These are phyloP conservation scores for Thielaviopsis populi DNA, from an alignment of 2,329 filamentous ascomycete genomes.

Conservation along the genomic window DNA sequence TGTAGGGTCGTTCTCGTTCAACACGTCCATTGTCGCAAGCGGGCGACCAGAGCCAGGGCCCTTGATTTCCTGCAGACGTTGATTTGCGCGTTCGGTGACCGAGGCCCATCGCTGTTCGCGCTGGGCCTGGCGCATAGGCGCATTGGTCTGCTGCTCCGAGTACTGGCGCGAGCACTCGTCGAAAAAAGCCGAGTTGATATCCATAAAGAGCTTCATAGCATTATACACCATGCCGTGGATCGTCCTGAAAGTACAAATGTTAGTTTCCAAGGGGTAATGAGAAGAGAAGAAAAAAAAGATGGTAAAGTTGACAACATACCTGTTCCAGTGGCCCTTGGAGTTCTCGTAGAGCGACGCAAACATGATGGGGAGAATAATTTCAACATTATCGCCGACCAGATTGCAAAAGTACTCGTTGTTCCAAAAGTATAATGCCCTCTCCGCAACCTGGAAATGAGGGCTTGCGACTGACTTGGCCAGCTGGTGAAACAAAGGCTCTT, in stretches of 20 bases:
- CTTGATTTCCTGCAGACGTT: conserved; percentile 36
- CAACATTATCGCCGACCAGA: conserved; percentile 94
- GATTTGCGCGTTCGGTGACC: conserved; percentile 64
- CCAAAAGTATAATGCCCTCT: conserved; percentile 97
- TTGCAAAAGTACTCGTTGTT: conserved; percentile 99
- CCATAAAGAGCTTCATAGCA: conserved; percentile 99
- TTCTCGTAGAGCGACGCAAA: conserved; percentile 97
- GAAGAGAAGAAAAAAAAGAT: too few relatives aligned
- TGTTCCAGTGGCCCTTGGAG: conserved; percentile 97
- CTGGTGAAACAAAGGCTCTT: conserved; percentile 94
- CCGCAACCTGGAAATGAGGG: conserved; percentile 96
- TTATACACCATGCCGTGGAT: conserved; percentile 99
- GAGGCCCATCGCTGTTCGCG: conserved; percentile 83
- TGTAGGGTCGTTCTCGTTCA: conserved; percentile 66
- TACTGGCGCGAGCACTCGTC: conserved; percentile 98
- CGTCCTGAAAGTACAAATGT: conserved; percentile 42
- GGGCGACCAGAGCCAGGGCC: conserved; percentile 24
- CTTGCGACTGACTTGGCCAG: conserved; percentile 95
- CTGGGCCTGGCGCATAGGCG: conserved; percentile 65
- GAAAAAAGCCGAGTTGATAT: conserved; percentile 96
- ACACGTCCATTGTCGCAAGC: conserved; percentile 32
- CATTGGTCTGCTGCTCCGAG: conserved; percentile 87
- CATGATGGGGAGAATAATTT: conserved; percentile 98
- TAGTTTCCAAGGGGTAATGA: neutral
- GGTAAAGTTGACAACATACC: conserved; percentile 39